A percentile compares a stretch with the other conserved stretches of the same genome.
Conservation (phyloP, 83 land plant genomes). For the Diphasiastrum complanatum region DNA sequence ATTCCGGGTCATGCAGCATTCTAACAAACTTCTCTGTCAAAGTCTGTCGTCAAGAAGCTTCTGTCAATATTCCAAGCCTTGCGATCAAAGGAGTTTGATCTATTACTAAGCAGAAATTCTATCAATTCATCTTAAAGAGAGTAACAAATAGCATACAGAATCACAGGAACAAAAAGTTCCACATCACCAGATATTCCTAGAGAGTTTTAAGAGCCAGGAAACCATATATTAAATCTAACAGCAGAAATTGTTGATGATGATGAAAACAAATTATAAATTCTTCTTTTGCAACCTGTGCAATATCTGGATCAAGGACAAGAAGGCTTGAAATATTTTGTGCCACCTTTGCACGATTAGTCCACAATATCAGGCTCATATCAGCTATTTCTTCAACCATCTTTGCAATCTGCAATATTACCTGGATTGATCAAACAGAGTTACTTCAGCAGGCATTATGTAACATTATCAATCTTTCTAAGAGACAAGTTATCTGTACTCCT, state of each 20-base stretch:
- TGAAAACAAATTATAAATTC: background rate
- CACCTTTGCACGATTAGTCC: constrained; percentile 62
- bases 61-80: too few species aligned
- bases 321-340: constrained; percentile 51
- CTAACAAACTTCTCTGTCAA: constrained; percentile 59
- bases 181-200: too few species aligned
- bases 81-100: too few species aligned
- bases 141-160: too few species aligned
- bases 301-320: constrained; percentile 48
- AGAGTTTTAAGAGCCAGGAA: background rate
- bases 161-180: too few species aligned
- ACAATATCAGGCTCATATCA: constrained; percentile 44
- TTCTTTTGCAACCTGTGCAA: constrained; percentile 56
- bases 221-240: background rate
- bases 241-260: background rate
- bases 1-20: constrained; percentile 71
- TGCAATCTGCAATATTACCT: constrained; percentile 45
- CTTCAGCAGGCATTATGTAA: too few species aligned
- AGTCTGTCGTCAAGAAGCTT: constrained; percentile 31
- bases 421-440: too few species aligned
- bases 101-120: too few species aligned
- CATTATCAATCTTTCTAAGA: too few species aligned
- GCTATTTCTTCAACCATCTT: constrained; percentile 41
- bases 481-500: too few species aligned
- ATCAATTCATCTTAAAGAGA: too few species aligned